Evolutionary conservation across 352 stramenopile genomes (phyloP), one percentile per base, ranked within the genome.

Genomic region (Phytopythium aichiense): DNA sequence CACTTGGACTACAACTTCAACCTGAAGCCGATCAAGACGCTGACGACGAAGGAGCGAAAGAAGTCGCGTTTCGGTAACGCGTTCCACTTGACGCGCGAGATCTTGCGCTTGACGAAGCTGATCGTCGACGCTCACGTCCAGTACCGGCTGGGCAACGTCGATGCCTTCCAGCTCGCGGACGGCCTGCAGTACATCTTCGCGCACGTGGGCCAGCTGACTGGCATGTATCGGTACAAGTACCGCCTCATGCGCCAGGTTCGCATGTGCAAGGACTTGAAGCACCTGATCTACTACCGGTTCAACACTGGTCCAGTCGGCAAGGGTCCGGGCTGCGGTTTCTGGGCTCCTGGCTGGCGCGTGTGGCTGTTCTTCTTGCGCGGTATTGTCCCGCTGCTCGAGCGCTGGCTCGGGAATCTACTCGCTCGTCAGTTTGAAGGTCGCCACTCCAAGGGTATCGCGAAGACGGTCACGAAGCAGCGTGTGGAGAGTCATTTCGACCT

Each of bases 1-100:
- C 98, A 99, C 79, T 84, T 99, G 65, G 98, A 99, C 75, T 99
- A 99, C 89, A 99, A 99, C 72, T 99, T 99, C 72, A 99, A 99
- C 79, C 73, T 99, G n/a, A 99, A 99, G 77, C 98, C 98, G 6
- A 99, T 98, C 77, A 99, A 99, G 85, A 99, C 98, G 35, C 79
- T 99, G 58, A 99, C 98, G 13, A 99, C 98, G 3, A 99, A 99
- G 76, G 98, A 99, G 70, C 84, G 98, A 35, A 99, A 99, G 73
- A 99, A 99, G 71, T 98, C 92, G 61, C 90, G 96, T 37, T 99
- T 98, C 57, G 96, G 94, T 64, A 98, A 98, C 68, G 92, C 92
- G 7, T 97, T 98, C 77, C 91, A 98, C 70, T 87, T 99, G 58
- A 98, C 94, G 12, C 90, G 97, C 65, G 98, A 99, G 72, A 99